Conservation (phyloP, 163 green algal species). For the Scenedesmus sp. region DNA sequence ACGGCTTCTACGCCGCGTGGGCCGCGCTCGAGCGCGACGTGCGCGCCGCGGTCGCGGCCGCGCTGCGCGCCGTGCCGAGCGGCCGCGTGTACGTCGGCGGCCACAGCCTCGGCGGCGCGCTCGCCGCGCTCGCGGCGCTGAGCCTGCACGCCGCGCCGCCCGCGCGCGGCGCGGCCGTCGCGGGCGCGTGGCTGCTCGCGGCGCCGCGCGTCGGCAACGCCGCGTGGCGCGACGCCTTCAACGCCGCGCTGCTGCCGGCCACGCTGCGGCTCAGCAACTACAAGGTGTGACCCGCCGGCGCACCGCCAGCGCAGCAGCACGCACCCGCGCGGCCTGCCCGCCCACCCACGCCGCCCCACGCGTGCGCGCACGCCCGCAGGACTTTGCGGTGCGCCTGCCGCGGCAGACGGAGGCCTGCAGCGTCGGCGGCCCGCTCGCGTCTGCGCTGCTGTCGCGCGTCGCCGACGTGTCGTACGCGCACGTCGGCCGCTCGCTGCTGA, state of each 20-base stretch:
- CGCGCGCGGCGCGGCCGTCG: neutral
- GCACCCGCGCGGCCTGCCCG: too few relatives aligned
- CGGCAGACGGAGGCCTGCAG: neutral
- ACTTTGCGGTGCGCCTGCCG: slow-evolving; percentile 17
- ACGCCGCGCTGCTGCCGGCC: too few relatives aligned
- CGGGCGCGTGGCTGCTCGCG: slow-evolving; percentile 10
- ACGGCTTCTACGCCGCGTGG: slow-evolving; percentile 18
- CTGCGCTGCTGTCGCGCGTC: neutral
- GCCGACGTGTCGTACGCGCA: neutral
- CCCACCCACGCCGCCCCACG: too few relatives aligned
- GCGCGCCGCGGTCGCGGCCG: neutral
- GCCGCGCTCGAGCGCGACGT: neutral
- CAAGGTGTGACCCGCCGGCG: too few relatives aligned
- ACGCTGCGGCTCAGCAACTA: neutral
- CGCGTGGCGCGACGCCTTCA: too few relatives aligned
- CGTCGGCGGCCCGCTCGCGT: too few relatives aligned
- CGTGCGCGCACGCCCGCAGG: too few relatives aligned
- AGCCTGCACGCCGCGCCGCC: neutral
- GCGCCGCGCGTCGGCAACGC: neutral
- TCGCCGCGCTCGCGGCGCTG: slow-evolving; percentile 26
- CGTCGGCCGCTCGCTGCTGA: slow-evolving; percentile 19
- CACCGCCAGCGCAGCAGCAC: too few relatives aligned
- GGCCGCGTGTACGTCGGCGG: slow-evolving; percentile 11
- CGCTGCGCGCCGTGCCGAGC: slow-evolving; percentile 1
- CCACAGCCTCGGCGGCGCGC: slow-evolving; percentile 20